Percentiles rank a stretch among this genome's conserved stretches.
phyloP scores from a whole-genome alignment of 176 grass and related monocot genomes.

The Miscanthus lutarioriparius region DNA sequence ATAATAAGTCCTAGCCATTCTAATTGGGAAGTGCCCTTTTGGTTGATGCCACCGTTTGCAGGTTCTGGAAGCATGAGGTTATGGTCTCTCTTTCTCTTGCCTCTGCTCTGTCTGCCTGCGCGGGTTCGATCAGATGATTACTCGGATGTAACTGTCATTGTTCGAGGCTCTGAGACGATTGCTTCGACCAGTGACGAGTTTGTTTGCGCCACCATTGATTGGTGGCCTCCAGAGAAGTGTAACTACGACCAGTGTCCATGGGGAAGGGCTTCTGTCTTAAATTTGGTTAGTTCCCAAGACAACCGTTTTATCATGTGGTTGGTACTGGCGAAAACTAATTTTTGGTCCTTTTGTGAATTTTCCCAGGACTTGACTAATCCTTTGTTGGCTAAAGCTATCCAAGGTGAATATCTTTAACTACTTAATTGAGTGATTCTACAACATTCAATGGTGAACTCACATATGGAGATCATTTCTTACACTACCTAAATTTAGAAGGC shows the following conservation, averaged over 20 bases:
- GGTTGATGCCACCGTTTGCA: constrained; percentile 40
- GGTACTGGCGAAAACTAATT: constrained; percentile 20
- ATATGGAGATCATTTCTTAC: neutral
- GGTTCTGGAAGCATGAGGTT: constrained; percentile 39
- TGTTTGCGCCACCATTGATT: constrained; percentile 92
- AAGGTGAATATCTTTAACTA: constrained; percentile 48
- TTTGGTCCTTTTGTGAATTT: constrained; percentile 12
- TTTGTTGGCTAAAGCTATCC: constrained; percentile 73
- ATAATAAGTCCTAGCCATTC: constrained; percentile 18
- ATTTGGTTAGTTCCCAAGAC: constrained; percentile 58
- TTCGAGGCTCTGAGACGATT: constrained; percentile 65
- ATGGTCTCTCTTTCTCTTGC: constrained; percentile 47
- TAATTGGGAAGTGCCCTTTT: constrained; percentile 7
- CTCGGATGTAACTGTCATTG: constrained; percentile 57
- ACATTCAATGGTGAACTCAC: constrained; percentile 7
- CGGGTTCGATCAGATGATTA: constrained; percentile 53
- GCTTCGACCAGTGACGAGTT: constrained; percentile 74
- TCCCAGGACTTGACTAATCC: constrained; percentile 77
- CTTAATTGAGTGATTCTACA: constrained; percentile 15
- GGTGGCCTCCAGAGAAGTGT: constrained; percentile 98
- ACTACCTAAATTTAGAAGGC: neutral
- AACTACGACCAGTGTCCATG: constrained; percentile 95
- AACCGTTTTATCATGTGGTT: neutral
- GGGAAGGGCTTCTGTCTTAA: constrained; percentile 78
- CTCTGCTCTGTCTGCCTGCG: constrained; percentile 41